Base-by-base conservation (phyloP, 352 stramenopile species). In the Peronospora destructor region DNA sequence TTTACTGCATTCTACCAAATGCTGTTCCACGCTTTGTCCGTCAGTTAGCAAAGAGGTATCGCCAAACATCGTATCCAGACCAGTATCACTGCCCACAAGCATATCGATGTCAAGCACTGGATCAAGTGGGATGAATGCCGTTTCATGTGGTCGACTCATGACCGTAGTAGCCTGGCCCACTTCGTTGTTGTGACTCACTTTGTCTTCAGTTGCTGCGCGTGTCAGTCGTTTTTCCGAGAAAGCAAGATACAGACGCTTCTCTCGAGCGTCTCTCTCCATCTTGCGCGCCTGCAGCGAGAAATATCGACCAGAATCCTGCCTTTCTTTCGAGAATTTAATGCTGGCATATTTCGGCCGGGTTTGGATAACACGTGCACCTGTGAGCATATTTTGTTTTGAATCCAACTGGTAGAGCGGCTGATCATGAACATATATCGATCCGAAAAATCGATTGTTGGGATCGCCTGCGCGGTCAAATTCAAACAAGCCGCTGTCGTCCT, bases 391-490 rank as follows among this genome's bases (percentile, higher is more conserved):
- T 0, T 66, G 59, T 23, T 59, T 53, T n/a, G 74, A 84, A 21
- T 64, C 73, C 30, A 91, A 61, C 10, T 53, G 25, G 35, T 89
- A 91, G 13, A 84, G 34, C 2, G 80, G 83, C 30, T 73, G 68
- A 16, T 91, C 76, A 14, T 84, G 56, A n/a, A 49, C 63, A 42
- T 85, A 86, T 11, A 84, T 57, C 1, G 75, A 74, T 16, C 83
- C 80, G 28, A 76, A 94, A 28, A 88, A 66, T 0, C 35, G 34
- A 42, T 94, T 94, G 1, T 91, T 71, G 10, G 51, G 55, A 57
- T 94, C 83, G 13, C 80, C 78, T 0, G 52, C 55, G 32, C 66
- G 61, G 40, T 94, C 83, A 25, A 82, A 72, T 37, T 87, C 72
- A 42, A 84, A 30, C 26, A 30, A 91, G 5, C 88, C 44, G 25